Percentiles rank a stretch among this genome's conserved stretches.
These are phyloP conservation scores for Allium fistulosum DNA, from an alignment of 106 monocot genomes.

Conservation along the genomic window DNA sequence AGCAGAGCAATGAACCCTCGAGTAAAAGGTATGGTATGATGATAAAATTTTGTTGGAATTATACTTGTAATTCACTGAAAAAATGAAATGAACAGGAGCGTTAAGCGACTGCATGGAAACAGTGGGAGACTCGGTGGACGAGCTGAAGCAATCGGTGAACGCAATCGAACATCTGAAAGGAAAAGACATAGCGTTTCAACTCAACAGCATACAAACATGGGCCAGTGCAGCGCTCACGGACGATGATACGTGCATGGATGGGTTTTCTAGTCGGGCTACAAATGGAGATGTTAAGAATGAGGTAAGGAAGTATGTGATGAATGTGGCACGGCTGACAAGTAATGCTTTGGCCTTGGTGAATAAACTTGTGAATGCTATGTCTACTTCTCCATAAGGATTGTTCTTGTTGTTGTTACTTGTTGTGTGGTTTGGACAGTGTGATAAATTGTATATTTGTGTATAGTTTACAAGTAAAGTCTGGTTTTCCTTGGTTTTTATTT, in stretches of 20 bases:
- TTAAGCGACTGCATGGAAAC: conserved; percentile 10
- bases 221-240: conserved; percentile 26
- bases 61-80: too few relatives aligned
- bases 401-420: neutral
- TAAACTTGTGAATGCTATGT: neutral
- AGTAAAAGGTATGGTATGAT: neutral
- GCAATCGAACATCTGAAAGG: neutral
- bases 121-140: conserved; percentile 14
- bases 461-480: too few relatives aligned
- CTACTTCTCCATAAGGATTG: neutral
- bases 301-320: neutral
- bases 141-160: neutral
- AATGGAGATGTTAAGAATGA: neutral
- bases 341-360: conserved; percentile 25
- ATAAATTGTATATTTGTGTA: too few relatives aligned
- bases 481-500: too few relatives aligned
- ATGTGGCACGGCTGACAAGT: conserved; percentile 11
- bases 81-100: too few relatives aligned
- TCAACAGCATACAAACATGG: conserved; percentile 23
- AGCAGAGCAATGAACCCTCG: neutral
- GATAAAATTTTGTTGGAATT: neutral
- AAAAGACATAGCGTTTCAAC: neutral
- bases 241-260: conserved; percentile 21
- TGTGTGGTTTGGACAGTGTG: too few relatives aligned
- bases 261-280: neutral